Evolutionary conservation across 2,329 filamentous ascomycete genomes (phyloP).

Genomic region (Beauveria scarabaeidicola): DNA sequence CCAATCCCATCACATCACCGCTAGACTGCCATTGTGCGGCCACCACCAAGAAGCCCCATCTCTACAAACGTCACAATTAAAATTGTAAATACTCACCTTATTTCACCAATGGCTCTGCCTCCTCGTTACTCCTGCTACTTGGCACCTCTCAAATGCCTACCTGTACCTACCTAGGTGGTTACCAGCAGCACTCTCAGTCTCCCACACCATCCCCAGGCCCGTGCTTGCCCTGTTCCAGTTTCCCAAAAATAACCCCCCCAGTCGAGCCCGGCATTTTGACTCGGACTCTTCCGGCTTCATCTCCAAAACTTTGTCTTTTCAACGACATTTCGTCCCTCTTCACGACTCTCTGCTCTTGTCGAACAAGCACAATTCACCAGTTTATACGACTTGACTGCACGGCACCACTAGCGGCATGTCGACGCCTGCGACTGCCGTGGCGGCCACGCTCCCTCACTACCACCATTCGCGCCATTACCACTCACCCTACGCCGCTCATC

Average conservation of each 20-base stretch:
- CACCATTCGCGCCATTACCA: conserved; percentile 60
- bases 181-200: neutral
- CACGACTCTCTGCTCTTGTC: neutral
- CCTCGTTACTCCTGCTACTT: too few species aligned
- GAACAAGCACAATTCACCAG: neutral
- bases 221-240: neutral
- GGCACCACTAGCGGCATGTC: conserved; percentile 48
- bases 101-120: too few species aligned
- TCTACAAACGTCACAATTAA: too few species aligned
- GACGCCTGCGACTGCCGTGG: conserved; percentile 67
- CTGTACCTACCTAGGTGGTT: too few species aligned
- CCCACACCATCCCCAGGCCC: neutral
- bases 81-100: too few species aligned
- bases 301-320: neutral
- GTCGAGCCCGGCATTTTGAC: neutral
- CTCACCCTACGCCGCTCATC: conserved; percentile 34
- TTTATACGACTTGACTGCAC: neutral
- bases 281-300: neutral
- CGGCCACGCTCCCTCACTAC: conserved; percentile 59
- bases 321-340: neutral
- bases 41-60: too few species aligned
- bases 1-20: too few species aligned
- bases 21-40: too few species aligned
- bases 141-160: too few species aligned
- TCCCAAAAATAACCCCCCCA: conserved; percentile 4